Evolutionary conservation across 768 basidiomycete genomes (phyloP), one percentile per base, ranked within the genome.

Genomic region (Mrakia hoshinonis): DNA sequence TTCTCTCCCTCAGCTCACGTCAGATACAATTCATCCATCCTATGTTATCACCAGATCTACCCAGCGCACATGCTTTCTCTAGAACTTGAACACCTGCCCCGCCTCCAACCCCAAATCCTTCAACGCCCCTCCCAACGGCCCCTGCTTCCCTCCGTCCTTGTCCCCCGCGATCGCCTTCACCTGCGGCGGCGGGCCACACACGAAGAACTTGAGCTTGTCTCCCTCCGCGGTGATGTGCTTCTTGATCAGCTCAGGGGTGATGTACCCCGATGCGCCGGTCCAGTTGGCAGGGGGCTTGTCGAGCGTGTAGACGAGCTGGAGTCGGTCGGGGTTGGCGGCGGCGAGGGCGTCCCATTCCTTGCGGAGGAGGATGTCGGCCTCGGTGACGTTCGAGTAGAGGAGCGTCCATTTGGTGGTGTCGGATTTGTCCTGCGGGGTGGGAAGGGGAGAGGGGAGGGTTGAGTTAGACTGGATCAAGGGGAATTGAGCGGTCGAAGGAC

Each of bases 401-500:
- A 98, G 83, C 60, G 88, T 95, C 83, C 91, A 96, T 76, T 92
- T 92, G 73, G 96, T 97, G 82, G 87, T 91, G 85, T 98, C 96
- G 76, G 91, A 87, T 0, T 86, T 79, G 61, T 22, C n/a, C 20
- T 46, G 39, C 7, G 3, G n/a, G 22, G 2, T 22, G 51, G 38
- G 49, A 54, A 31, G 36, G 22, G 20, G 38, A 36, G 58, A 38
- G 29, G 55, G 22, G 66, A 10, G 13, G 26, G 48, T 26, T 24
- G 48, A 51, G 46, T 12, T 7, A 22, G 29, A 15, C 0, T 1
- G 52, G 52, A 38, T 4, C 34, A 9, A 43, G 20, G 36, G 2
- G 66, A n/a, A 6, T 10, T 11, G 26, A n/a, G 13, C 24, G 46
- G 34, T 51, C 43, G 12, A 26, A 20, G 10, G 15, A 52, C 22